Evolutionary conservation across 768 basidiomycete genomes (phyloP), one percentile per base, ranked within the genome.

Genomic region (Psilocybe cubensis): DNA sequence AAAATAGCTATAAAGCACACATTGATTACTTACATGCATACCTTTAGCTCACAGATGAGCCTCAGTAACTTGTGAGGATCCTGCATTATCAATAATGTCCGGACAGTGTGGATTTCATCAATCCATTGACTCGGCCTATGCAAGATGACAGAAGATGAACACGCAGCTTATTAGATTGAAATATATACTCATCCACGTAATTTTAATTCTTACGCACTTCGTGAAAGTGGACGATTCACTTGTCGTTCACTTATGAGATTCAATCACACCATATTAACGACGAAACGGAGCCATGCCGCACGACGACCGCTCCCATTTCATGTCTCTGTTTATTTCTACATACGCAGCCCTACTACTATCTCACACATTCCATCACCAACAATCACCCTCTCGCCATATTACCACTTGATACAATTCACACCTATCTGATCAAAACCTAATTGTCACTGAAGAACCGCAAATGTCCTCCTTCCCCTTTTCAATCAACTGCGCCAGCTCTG

Each of bases 201-300:
- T n/a, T n/a, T n/a, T n/a, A n/a, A n/a, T n/a, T n/a, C n/a, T n/a
- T n/a, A n/a, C n/a, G n/a, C n/a, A n/a, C n/a, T n/a, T 33, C 9
- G 14, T 33, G 31, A 33, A 14, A 44, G 4, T 20, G 6, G 14
- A 25, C 14, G n/a, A 14, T 4, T 7, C 4, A 11, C 42, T 27
- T 23, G 49, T 17, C 9, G 4, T 48, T 29, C 17, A 48, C 8
- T 4, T 25, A 14, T 46, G 38, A 27, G 28, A 25, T n/a, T 14
- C 28, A 48, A 28, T 55, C 60, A 57, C 52, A 54, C 57, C 29
- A 7, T n/a, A 48, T 29, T 52, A 47, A 62, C 53, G 55, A 35
- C 52, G 43, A 45, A 62, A 61, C 57, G 57, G 57, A 62, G 57
- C 61, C 57, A 51, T 51, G 57, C 57, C 50, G 61, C 56, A 58